Evolutionary conservation across 139 green algal species (phyloP).

Genomic region (Picochlorum sp.): DNA sequence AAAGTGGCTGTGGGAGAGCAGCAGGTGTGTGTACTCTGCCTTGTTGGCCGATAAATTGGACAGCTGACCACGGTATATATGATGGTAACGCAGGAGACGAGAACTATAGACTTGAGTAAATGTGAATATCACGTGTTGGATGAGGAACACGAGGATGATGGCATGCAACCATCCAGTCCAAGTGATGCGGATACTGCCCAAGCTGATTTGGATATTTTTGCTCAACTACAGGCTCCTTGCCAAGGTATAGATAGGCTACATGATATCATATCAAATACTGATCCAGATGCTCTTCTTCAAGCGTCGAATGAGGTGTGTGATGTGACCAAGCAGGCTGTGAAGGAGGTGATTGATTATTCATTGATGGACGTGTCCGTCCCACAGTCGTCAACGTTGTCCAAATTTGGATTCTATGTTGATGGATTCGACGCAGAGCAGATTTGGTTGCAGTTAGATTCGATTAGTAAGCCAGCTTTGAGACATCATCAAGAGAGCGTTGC

Average conservation of each 20-base stretch:
- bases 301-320: constrained; percentile 35
- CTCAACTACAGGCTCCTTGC: no score
- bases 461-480: constrained; percentile 11
- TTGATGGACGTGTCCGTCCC: no score
- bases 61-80: no score
- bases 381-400: neutral
- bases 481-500: constrained; percentile 25
- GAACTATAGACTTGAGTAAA: constrained; percentile 1
- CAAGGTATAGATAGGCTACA: no score
- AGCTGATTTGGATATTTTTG: no score
- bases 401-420: constrained; percentile 34
- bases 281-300: constrained; percentile 51
- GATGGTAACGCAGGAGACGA: neutral
- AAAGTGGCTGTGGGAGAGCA: neutral
- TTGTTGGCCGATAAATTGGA: no score
- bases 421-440: constrained; percentile 68
- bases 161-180: no score
- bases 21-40: no score
- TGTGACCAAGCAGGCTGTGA: constrained; percentile 41
- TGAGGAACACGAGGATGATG: no score
- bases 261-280: neutral
- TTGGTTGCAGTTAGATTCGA: constrained; percentile 58
- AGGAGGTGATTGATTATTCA: constrained; percentile 33
- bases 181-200: no score
- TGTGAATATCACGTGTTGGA: neutral